Evolutionary conservation across 768 basidiomycete genomes (phyloP).

Genomic region (Aureoboletus auriporus): DNA sequence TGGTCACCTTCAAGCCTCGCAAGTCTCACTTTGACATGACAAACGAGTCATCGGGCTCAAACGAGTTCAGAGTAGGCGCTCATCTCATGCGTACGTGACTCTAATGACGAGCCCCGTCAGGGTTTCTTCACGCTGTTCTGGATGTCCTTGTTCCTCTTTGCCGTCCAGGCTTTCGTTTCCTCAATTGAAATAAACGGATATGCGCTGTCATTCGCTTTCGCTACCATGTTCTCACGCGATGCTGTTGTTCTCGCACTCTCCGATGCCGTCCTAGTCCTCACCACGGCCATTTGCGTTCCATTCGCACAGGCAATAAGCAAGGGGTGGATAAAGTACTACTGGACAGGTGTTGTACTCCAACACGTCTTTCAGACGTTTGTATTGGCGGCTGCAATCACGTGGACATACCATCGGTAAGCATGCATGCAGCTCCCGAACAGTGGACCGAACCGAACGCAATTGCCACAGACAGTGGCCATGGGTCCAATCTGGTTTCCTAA

Average conservation of each 20-base stretch:
- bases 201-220: constrained; percentile 76
- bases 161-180: constrained; percentile 70
- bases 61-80: constrained; percentile 73
- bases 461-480: constrained; percentile 85
- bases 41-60: constrained; percentile 67
- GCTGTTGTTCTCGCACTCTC: constrained; percentile 77
- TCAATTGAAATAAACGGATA: constrained; percentile 77
- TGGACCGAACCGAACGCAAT: neutral
- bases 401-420: constrained; percentile 81
- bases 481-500: constrained; percentile 93
- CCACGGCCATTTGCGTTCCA: constrained; percentile 75
- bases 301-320: constrained; percentile 74
- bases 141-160: constrained; percentile 81
- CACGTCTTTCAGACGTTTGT: constrained; percentile 74
- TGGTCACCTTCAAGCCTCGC: constrained; percentile 84
- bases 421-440: neutral
- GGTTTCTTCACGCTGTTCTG: constrained; percentile 97
- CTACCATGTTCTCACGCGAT: constrained; percentile 83
- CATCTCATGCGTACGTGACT: neutral
- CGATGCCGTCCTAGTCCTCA: constrained; percentile 75
- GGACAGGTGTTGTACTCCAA: constrained; percentile 72
- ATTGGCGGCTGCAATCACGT: constrained; percentile 70
- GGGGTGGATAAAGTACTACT: constrained; percentile 81
- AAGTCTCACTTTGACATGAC: constrained; percentile 80
- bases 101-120: constrained; percentile 32